Evolutionary conservation across 75 land plant genomes (phyloP), one percentile per base, ranked within the genome.

Genomic region (Selaginella tamariscina): DNA sequence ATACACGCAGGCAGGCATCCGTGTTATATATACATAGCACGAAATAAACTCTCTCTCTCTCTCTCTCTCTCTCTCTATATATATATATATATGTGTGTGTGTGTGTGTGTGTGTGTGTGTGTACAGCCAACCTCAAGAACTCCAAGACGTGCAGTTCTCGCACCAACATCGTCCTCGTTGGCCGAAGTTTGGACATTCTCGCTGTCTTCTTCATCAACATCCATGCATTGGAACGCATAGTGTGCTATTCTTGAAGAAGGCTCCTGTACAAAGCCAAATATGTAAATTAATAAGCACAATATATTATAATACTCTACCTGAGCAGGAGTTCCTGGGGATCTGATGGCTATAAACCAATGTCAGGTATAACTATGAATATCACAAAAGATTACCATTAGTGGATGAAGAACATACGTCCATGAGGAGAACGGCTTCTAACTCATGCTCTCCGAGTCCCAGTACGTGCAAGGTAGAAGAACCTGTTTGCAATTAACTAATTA

Each of bases 401-500:
- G 49, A 39, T 5, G 49, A 5, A 39, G 66, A 24, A 64, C 15
- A 56, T 54, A 63, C 30, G 70, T 74, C 76, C 30, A 74, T 49
- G 21, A 74, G 72, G 28, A 74, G 54, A 11, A 74, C 76, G 2
- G 72, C 76, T 39, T 69, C 76, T 29, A 74, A 69, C 32, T 74
- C 70, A 39, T 74, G 71, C 56, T 74, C 65, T 27, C 76, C 76
- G 39, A 74, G 76, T 31, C 76, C 76, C 49, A 74, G 63, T 13
- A 74, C 76, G 31, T 74, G 76, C 31, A 74, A 26, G 21, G 76
- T 74, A 15, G 76, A 74, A 56, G 76, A 74, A 22, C 76, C 76
- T 74, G 70, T 22, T 15, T 64, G 55, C 11, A 39, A 39, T 5
- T 5, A 39, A 39, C 5, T 39, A 5, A 39, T 39, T 39, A 5